Conservation (phyloP, 2,329 filamentous ascomycete genomes). For the Fusarium succisae region DNA sequence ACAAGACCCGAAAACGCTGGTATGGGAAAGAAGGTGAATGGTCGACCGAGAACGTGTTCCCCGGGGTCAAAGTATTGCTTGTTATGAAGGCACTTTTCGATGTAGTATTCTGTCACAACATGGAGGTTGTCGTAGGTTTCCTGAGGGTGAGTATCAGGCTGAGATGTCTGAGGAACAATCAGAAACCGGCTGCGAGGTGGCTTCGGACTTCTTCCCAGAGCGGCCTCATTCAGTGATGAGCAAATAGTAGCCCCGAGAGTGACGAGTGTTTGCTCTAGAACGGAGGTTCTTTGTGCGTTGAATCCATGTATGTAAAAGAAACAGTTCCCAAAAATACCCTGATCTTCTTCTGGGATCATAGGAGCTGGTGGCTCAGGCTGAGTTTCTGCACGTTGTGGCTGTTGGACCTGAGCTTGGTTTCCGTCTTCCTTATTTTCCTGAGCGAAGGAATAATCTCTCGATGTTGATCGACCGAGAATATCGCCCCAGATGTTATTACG, state of each 20-base stretch:
- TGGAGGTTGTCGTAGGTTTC: slow-evolving; percentile 52
- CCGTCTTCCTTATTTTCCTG: slow-evolving; percentile 30
- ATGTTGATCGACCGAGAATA: slow-evolving; percentile 69
- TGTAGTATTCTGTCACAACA: slow-evolving; percentile 88
- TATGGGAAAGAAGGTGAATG: slow-evolving; percentile 77
- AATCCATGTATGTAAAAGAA: slow-evolving; percentile 71
- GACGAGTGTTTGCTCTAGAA: slow-evolving; percentile 58
- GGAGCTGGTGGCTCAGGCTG: slow-evolving; percentile 16
- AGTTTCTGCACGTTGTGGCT: neutral
- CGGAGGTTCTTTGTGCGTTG: slow-evolving; percentile 58
- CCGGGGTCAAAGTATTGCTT: slow-evolving; percentile 76
- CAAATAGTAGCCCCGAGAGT: slow-evolving; percentile 59
- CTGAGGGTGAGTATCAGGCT: slow-evolving; percentile 55
- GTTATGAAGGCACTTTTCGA: slow-evolving; percentile 86
- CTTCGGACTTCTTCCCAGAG: slow-evolving; percentile 42
- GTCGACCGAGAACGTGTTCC: slow-evolving; percentile 77
- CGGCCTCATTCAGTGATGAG: slow-evolving; percentile 53
- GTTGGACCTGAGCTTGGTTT: slow-evolving; percentile 12
- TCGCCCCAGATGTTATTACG: slow-evolving; percentile 90
- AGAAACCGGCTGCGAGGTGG: slow-evolving; percentile 56
- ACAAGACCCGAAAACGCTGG: slow-evolving; percentile 73
- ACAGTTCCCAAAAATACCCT: slow-evolving; percentile 63
- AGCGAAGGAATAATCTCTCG: slow-evolving; percentile 48
- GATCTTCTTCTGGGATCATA: slow-evolving; percentile 27
- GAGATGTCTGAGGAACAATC: slow-evolving; percentile 63